phyloP scores from a whole-genome alignment of 352 stramenopile species.

The Pythium graminicola region DNA sequence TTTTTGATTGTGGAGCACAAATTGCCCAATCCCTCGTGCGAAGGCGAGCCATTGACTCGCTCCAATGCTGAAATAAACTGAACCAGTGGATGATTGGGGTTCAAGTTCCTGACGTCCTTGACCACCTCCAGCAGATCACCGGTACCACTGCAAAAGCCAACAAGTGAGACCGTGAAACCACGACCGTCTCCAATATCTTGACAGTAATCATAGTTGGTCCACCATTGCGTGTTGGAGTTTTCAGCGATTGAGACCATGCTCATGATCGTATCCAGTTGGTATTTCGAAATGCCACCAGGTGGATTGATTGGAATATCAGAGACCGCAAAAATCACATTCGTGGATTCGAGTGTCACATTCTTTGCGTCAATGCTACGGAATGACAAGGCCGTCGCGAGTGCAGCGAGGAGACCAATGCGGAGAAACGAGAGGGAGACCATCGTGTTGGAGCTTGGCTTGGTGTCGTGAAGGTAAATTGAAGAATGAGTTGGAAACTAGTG shows the following conservation, averaged over 20 bases:
- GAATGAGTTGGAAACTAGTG: not conserved
- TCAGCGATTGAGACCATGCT: conserved; percentile 14
- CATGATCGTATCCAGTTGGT: conserved; percentile 12
- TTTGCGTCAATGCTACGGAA: not conserved
- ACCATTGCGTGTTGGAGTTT: conserved; percentile 8
- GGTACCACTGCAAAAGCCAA: conserved; percentile 12
- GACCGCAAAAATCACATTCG: too few relatives aligned
- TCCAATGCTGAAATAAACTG: conserved; percentile 3
- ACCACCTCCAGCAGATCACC: conserved; percentile 11
- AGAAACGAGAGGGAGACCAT: not conserved
- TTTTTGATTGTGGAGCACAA: not conserved
- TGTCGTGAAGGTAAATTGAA: not conserved
- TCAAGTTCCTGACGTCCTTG: not conserved
- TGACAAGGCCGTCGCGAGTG: too few relatives aligned
- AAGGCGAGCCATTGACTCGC: not conserved
- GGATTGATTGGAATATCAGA: conserved; percentile 1
- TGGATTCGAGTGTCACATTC: too few relatives aligned
- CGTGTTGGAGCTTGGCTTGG: too few relatives aligned
- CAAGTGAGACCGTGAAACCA: conserved; percentile 15
- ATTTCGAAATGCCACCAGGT: not conserved
- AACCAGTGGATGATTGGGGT: conserved; percentile 1
- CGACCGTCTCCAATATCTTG: conserved; percentile 7
- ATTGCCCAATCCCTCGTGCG: not conserved
- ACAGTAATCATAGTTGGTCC: conserved; percentile 14
- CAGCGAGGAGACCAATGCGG: not conserved